Evolutionary conservation across 2,329 filamentous ascomycete genomes (phyloP), one percentile per base, ranked within the genome.

Genomic region (Macrophomina phaseolina): DNA sequence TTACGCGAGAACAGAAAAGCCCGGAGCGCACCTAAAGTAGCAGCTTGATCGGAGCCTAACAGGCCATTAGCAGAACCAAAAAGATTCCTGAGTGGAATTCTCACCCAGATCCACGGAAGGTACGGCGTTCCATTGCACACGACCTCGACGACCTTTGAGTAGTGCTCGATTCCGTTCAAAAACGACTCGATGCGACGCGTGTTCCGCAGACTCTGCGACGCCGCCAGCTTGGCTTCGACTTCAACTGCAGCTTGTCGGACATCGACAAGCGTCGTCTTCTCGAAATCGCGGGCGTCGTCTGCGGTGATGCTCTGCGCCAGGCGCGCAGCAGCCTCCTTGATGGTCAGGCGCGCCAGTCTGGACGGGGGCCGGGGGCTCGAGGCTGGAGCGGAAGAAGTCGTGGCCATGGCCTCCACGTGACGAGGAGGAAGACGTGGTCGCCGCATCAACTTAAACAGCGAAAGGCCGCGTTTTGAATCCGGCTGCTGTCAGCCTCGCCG

Each of bases 81-180:
- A 23, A 23, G 1, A 23, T 23, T 23, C 2, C 2, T 23, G 23
- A 23, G 23, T 2, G 23, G 23, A 23, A 23, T 23, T 23, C 2
- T 48, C 18, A 5, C 70, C 83, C 83, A 85, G 1, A 84, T 73
- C 77, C 78, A 84, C 0, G 80, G 73, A 3, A 85, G 42, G 68
- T 77, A 85, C 0, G 78, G 79, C 0, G 81, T 85, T 0, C 81
- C 82, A 53, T 84, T 82, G 68, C 83, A 85, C 0, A 83, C 67
- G 0, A 80, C 71, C 1, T 83, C 81, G 0, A 84, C 73, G 0
- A 73, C 72, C 46, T 79, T 79, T 0, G 80, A 75, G 49, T 84
- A 85, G 36, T 80, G 74, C 49, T 80, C 77, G 0, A 85, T 68
- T 0, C 78, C 80, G 0, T 70, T 67, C 28, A 85, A 77, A 0